phyloP scores from a whole-genome alignment of 225 moss, liverwort and hornwort species.

The Physcomitrellopsis africana region DNA sequence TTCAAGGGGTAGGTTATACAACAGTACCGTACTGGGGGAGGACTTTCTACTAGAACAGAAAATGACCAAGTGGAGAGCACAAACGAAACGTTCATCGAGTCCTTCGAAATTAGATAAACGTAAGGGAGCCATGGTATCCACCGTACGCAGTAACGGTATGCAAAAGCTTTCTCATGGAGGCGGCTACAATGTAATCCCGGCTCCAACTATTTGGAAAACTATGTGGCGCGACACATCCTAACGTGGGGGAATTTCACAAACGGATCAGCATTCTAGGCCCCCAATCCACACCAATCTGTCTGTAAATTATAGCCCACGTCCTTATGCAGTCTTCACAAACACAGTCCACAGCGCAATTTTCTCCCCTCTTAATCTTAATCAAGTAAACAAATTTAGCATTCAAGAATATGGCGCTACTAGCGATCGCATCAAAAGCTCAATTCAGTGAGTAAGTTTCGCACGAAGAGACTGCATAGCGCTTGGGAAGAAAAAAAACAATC shows the following conservation, averaged over 20 bases:
- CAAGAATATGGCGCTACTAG: not conserved
- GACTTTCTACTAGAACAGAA: not conserved
- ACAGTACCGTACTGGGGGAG: too few species aligned
- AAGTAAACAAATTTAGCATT: not conserved
- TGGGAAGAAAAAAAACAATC: too few species aligned
- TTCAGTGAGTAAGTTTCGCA: not conserved
- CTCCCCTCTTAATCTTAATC: not conserved
- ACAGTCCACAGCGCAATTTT: not conserved
- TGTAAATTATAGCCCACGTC: not conserved
- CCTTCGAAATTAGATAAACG: too few species aligned
- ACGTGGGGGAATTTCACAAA: too few species aligned
- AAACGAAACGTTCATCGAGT: not conserved
- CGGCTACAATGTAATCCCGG: too few species aligned
- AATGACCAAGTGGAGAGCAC: not conserved
- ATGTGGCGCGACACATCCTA: too few species aligned
- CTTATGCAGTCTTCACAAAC: not conserved
- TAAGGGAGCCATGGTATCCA: too few species aligned
- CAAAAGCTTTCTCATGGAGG: too few species aligned
- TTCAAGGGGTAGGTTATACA: not conserved
- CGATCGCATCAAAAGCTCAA: not conserved
- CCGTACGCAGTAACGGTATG: too few species aligned
- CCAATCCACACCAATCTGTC: too few species aligned
- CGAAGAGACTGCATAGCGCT: not conserved
- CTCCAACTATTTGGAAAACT: too few species aligned
- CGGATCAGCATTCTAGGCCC: too few species aligned